These are phyloP conservation scores for Blastomyces percursus DNA, from an alignment of 2,329 filamentous ascomycete species.

Conservation along the genomic window DNA sequence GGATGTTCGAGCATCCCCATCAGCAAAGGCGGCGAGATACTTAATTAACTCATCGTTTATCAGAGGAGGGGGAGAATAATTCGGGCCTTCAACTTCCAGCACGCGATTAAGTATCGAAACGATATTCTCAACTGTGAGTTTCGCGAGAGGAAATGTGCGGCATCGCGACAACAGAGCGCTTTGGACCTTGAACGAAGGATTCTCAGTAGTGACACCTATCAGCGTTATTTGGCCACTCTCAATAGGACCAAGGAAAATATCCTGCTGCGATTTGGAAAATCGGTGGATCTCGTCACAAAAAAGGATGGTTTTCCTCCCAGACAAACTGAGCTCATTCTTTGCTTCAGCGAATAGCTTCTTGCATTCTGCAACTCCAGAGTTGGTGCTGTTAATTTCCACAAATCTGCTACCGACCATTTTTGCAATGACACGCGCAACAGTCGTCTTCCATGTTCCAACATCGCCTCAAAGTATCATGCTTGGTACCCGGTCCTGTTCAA, in stretches of 20 bases:
- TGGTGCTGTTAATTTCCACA: constrained; percentile 92
- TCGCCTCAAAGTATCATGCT: constrained; percentile 81
- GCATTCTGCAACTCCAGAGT: constrained; percentile 74
- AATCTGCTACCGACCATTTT: constrained; percentile 72
- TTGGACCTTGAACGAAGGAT: constrained; percentile 88
- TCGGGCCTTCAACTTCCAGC: constrained; percentile 49
- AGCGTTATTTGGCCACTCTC: constrained; percentile 83
- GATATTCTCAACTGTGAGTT: constrained; percentile 62
- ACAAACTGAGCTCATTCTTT: constrained; percentile 64
- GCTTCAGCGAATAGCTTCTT: constrained; percentile 87
- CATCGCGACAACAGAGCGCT: constrained; percentile 79
- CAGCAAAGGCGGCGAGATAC: constrained; percentile 76
- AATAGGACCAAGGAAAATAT: constrained; percentile 86
- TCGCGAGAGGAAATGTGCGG: constrained; percentile 74
- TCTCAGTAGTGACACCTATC: constrained; percentile 93
- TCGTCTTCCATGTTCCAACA: constrained; percentile 42
- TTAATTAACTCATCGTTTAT: constrained; percentile 65
- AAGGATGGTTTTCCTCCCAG: constrained; percentile 83
- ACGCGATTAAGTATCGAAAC: constrained; percentile 66
- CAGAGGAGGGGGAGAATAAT: constrained; percentile 41
- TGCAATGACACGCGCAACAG: constrained; percentile 84
- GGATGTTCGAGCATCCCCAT: constrained; percentile 86
- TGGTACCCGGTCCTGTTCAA: constrained; percentile 74
- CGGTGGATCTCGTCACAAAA: constrained; percentile 97
- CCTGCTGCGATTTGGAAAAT: constrained; percentile 85